These are phyloP conservation scores for Xanthoconium separans DNA, from an alignment of 1,284 basidiomycete species.

Conservation along the genomic window DNA sequence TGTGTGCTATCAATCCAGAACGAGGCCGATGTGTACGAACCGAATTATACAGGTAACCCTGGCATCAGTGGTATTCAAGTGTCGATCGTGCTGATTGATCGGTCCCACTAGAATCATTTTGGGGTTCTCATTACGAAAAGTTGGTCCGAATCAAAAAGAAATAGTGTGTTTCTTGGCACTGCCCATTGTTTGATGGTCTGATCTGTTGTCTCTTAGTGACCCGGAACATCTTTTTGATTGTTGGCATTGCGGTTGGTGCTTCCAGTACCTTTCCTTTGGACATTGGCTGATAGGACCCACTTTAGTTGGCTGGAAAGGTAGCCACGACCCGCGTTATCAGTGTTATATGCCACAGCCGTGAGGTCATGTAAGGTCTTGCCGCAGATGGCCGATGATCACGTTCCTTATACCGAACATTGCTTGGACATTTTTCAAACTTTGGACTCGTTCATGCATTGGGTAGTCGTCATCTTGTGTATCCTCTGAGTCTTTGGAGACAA, in stretches of 20 bases:
- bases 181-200: neutral
- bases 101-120: neutral
- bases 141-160: neutral
- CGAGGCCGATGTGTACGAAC: neutral
- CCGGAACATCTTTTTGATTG: neutral
- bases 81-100: neutral
- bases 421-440: no score
- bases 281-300: neutral
- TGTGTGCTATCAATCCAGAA: neutral
- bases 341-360: neutral
- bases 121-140: neutral
- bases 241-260: neutral
- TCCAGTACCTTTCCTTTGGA: neutral
- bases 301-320: neutral
- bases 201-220: neutral
- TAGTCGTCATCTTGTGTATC: no score
- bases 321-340: neutral
- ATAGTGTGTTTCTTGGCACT: neutral
- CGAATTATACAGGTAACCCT: neutral
- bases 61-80: no score
- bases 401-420: no score
- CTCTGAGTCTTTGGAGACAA: no score
- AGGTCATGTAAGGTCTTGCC: no score
- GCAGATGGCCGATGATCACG: no score
- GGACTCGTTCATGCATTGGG: no score